Conservation (phyloP, 1,284 basidiomycete species). For the Heliocybe sulcata region DNA sequence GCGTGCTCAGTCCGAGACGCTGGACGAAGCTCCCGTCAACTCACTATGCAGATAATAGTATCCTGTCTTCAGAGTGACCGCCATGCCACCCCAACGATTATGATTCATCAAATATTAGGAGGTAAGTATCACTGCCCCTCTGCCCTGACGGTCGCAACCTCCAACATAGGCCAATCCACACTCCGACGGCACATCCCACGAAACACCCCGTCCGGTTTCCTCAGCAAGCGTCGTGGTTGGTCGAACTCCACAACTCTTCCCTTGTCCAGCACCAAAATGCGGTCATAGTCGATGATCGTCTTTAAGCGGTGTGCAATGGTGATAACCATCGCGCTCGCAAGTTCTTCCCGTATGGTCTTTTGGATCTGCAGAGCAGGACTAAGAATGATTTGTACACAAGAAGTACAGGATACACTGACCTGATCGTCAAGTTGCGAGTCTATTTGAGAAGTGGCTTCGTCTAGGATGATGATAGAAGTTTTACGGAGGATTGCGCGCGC, state of each 20-base stretch:
- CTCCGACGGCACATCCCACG: conserved; percentile 65
- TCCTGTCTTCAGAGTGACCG: too few relatives aligned
- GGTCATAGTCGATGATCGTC: conserved; percentile 75
- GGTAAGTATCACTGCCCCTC: neutral
- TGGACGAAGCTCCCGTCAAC: too few relatives aligned
- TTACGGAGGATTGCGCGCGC: conserved; percentile 68
- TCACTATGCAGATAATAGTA: too few relatives aligned
- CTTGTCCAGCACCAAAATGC: conserved; percentile 72
- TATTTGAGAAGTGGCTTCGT: conserved; percentile 78
- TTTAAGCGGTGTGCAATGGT: conserved; percentile 79
- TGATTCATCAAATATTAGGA: too few relatives aligned
- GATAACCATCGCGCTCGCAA: conserved; percentile 67
- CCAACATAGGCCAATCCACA: conserved; percentile 11
- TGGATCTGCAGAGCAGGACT: conserved; percentile 52
- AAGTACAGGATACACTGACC: conserved; percentile 22
- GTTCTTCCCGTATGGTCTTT: conserved; percentile 70
- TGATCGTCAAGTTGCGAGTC: conserved; percentile 67
- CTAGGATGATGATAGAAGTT: conserved; percentile 80
- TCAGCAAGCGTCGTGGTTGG: conserved; percentile 55
- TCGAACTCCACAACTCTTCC: conserved; percentile 67
- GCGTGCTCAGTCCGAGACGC: too few relatives aligned
- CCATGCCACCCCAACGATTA: too few relatives aligned
- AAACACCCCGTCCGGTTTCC: conserved; percentile 52
- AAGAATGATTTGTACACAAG: conserved; percentile 1
- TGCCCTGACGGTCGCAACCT: neutral